These are phyloP conservation scores for Pholiota microspora DNA, from an alignment of 768 basidiomycete species.

Conservation along the genomic window DNA sequence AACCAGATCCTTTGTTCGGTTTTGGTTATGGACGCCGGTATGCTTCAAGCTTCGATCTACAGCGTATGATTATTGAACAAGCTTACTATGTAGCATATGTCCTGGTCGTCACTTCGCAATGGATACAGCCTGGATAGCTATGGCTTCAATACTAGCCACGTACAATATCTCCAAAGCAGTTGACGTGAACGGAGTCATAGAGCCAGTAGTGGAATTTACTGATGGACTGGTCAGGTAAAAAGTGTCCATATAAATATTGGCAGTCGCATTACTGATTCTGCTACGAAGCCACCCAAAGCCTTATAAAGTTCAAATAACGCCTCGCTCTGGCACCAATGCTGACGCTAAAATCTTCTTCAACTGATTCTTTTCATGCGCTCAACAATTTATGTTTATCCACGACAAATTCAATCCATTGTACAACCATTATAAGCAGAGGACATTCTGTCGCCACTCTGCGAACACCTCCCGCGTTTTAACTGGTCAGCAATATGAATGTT, in stretches of 20 bases:
- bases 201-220: constrained; percentile 21
- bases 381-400: too few species aligned
- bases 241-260: neutral
- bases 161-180: constrained; percentile 30
- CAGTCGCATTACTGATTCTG: too few species aligned
- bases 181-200: constrained; percentile 22
- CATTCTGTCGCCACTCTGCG: too few species aligned
- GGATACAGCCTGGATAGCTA: constrained; percentile 29
- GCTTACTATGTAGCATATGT: constrained; percentile 23
- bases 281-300: constrained; percentile 27
- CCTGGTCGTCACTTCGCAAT: constrained; percentile 35
- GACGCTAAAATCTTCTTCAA: too few species aligned
- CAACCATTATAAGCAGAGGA: too few species aligned
- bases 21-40: constrained; percentile 36
- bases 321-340: constrained; percentile 15
- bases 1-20: constrained; percentile 20
- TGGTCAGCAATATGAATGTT: too few species aligned
- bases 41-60: neutral
- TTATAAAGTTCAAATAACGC: constrained; percentile 18
- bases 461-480: too few species aligned
- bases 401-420: too few species aligned
- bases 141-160: constrained; percentile 25
- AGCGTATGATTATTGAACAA: neutral
- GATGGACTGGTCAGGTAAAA: constrained; percentile 26
- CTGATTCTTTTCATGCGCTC: too few species aligned